Conservation (phyloP, 1,284 basidiomycete species). For the Mycena sp. region DNA sequence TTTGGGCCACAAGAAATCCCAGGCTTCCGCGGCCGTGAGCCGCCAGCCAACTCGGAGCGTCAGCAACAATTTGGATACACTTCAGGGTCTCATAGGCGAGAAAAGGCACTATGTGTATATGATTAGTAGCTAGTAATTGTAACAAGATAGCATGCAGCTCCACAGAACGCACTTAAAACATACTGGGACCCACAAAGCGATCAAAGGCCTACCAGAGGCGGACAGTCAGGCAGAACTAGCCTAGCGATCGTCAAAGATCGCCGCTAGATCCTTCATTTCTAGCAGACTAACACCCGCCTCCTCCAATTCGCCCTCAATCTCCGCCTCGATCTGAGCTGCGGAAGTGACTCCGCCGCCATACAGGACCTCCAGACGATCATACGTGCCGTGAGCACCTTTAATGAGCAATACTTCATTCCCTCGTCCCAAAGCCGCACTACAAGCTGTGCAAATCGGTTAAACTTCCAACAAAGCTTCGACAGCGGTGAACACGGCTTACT, state of each 20-base stretch:
- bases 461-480: neutral
- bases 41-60: too few species aligned
- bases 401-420: conserved; percentile 74
- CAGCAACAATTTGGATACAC: too few species aligned
- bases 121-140: too few species aligned
- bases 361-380: conserved; percentile 69
- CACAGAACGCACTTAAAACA: too few species aligned
- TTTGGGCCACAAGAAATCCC: too few species aligned
- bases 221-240: too few species aligned
- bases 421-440: conserved; percentile 64
- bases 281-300: conserved; percentile 70
- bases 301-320: conserved; percentile 71
- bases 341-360: conserved; percentile 62
- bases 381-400: conserved; percentile 69
- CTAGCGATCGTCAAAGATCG: conserved; percentile 52
- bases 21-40: too few species aligned
- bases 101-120: too few species aligned
- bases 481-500: conserved; percentile 11
- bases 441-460: conserved; percentile 48
- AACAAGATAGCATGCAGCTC: too few species aligned
- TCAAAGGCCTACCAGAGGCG: too few species aligned
- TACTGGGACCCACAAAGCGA: too few species aligned
- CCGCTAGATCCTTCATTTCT: conserved; percentile 72
- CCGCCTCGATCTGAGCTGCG: conserved; percentile 61
- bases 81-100: too few species aligned